Evolutionary conservation across 106 monocot species (phyloP), one percentile per base, ranked within the genome.

Genomic region (Dendrobium officinale): DNA sequence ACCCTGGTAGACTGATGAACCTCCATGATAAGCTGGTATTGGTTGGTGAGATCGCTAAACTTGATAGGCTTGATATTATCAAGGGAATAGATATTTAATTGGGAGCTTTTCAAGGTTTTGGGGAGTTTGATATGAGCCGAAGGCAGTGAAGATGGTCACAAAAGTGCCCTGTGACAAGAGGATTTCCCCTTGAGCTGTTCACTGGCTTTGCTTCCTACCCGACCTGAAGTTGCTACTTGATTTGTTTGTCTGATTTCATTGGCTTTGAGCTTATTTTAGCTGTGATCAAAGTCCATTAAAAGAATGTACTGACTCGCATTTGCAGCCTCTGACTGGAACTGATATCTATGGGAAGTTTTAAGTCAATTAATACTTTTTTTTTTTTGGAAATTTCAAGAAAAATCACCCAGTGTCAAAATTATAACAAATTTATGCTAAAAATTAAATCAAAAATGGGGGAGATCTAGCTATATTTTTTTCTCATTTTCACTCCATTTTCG

Each of bases 61-160:
- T 75, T 26, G 89, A 89, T 48, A 75, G 92, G 72, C 81, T 86
- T 0, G 92, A 89, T 17, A 83, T 93, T 43, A 89, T 95, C 59
- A 95, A 91, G 79, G 95, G 92, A 13, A 95, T 95, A 9, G 87
- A 89, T 9, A 91, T 95, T 31, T 31, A 31, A 31, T 42, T 93
- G 92, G 95, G 92, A 91, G 83, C 90, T 42, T 95, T 92, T 54
- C 90, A 91, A 67, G 95, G 95, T 43, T 95, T 95, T 55, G 95
- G 95, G 1, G 95, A 95, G 83, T 83, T 95, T 67, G 95, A 95
- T 75, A 70, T 91, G 81, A 85, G 27, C 80, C 83, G 74, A 67
- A 92, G 86, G 73, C 75, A 80, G 48, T 95, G 95, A 92, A 92
- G 85, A 67, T 95, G 92, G 95, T 85, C 92, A 8, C 79, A 72